Conservation (phyloP, 2,329 filamentous ascomycete genomes). For the Sarocladiaceae sp. region DNA sequence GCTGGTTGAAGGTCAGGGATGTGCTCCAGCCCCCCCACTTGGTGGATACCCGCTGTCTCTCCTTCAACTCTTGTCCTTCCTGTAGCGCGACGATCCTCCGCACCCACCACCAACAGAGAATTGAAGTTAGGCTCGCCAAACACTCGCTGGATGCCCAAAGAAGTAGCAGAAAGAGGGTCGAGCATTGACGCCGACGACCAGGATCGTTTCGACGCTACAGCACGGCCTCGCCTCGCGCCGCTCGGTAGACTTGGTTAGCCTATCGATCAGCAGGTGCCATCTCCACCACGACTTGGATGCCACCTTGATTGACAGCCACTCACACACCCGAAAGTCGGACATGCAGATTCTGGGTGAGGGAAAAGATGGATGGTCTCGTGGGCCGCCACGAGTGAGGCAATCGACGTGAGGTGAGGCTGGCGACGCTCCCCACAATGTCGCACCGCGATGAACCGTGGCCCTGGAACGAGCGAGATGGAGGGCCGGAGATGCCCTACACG, state of each 20-base stretch:
- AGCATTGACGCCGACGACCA: no score
- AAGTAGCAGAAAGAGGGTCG: no score
- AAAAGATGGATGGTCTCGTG: not conserved
- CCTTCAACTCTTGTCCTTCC: not conserved
- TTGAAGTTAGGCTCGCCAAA: not conserved
- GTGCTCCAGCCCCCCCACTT: conserved; percentile 1
- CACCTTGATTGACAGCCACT: not conserved
- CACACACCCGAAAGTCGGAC: no score
- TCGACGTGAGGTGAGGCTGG: not conserved
- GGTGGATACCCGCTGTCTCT: no score
- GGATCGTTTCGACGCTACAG: not conserved
- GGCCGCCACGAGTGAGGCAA: not conserved
- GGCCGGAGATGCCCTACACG: no score
- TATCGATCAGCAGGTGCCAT: not conserved
- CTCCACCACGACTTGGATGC: not conserved
- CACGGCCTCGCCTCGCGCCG: conserved; percentile 8
- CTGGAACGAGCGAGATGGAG: no score
- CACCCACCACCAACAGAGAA: not conserved
- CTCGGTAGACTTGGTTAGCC: not conserved
- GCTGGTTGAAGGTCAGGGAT: no score
- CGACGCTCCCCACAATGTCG: not conserved
- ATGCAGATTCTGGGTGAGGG: no score
- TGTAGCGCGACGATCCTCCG: conserved; percentile 1
- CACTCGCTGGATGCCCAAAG: not conserved
- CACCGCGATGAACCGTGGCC: no score